Evolutionary conservation across 371 early-diverging fungal genomes (phyloP).

Genomic region (Mortierella sp.): DNA sequence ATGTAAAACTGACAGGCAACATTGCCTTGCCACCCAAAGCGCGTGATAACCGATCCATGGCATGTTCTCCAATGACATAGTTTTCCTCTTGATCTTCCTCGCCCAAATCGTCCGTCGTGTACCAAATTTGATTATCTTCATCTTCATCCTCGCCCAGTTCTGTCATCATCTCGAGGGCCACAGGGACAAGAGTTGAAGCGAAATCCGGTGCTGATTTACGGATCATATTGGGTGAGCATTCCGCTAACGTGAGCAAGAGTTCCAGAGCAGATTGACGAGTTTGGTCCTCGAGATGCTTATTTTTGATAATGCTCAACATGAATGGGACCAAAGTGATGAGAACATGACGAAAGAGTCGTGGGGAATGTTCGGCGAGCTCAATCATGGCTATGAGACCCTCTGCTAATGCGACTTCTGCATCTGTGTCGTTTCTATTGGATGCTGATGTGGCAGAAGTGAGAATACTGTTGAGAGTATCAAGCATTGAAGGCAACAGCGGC

Average conservation of each 20-base stretch:
- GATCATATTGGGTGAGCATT: conserved; percentile 87
- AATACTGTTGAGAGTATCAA: conserved; percentile 34
- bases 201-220: conserved; percentile 84
- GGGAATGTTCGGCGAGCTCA: conserved; percentile 85
- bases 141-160: conserved; percentile 89
- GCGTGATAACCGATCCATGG: conserved; percentile 94
- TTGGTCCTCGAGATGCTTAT: conserved; percentile 71
- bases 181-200: conserved; percentile 82
- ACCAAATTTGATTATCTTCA: conserved; percentile 89
- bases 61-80: conserved; percentile 92
- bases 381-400: conserved; percentile 85
- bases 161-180: conserved; percentile 93
- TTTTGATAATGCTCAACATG: conserved; percentile 80
- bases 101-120: conserved; percentile 86
- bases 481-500: conserved; percentile 22
- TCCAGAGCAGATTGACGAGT: conserved; percentile 92
- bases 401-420: conserved; percentile 78
- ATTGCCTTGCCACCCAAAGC: conserved; percentile 90
- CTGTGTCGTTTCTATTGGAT: conserved; percentile 13
- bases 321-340: conserved; percentile 79
- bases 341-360: conserved; percentile 82
- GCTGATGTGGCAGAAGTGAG: neutral
- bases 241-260: conserved; percentile 89
- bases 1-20: conserved; percentile 88
- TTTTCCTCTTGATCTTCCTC: conserved; percentile 91